Evolutionary conservation across 2,329 filamentous ascomycete species (phyloP).

Genomic region (Samsoniella hepiali): DNA sequence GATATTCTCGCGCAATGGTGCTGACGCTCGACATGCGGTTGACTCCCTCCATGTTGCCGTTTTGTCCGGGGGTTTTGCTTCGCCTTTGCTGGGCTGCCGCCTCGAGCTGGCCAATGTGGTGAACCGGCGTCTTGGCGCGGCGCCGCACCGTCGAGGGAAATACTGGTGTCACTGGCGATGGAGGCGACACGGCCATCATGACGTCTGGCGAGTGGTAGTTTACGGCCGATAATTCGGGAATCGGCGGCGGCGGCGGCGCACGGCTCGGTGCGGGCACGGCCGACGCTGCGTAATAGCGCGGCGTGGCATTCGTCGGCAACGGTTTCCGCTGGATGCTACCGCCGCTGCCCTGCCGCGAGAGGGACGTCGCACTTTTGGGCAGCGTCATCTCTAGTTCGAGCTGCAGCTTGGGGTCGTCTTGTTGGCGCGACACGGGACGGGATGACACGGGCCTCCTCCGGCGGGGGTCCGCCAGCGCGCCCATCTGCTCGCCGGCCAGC

Average conservation of each 20-base stretch:
- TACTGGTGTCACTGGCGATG: slow-evolving; percentile 22
- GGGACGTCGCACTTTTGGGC: slow-evolving; percentile 8
- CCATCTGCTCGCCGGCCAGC: slow-evolving; percentile 15
- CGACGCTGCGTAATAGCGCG: background rate
- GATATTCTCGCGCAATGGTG: slow-evolving; percentile 50
- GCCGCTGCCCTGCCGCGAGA: background rate
- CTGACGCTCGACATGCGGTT: slow-evolving; percentile 43
- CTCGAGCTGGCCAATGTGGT: slow-evolving; percentile 49
- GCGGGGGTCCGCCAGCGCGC: slow-evolving; percentile 5
- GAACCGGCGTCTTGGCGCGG: slow-evolving; percentile 51
- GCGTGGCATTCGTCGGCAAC: background rate
- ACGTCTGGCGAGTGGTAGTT: background rate
- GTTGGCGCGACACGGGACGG: background rate
- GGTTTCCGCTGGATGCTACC: slow-evolving; percentile 15
- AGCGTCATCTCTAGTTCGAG: slow-evolving; percentile 6
- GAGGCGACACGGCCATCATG: background rate
- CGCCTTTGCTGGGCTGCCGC: slow-evolving; percentile 25
- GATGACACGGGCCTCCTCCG: background rate
- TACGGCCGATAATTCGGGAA: slow-evolving; percentile 13
- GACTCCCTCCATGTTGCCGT: slow-evolving; percentile 21
- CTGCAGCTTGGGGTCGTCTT: slow-evolving; percentile 1
- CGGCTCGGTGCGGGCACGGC: background rate
- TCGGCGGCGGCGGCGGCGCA: slow-evolving; percentile 14
- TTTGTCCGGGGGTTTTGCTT: background rate
- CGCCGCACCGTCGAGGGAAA: slow-evolving; percentile 36